Base-by-base conservation (phyloP, 352 stramenopile species). In the Globisporangium solare region DNA sequence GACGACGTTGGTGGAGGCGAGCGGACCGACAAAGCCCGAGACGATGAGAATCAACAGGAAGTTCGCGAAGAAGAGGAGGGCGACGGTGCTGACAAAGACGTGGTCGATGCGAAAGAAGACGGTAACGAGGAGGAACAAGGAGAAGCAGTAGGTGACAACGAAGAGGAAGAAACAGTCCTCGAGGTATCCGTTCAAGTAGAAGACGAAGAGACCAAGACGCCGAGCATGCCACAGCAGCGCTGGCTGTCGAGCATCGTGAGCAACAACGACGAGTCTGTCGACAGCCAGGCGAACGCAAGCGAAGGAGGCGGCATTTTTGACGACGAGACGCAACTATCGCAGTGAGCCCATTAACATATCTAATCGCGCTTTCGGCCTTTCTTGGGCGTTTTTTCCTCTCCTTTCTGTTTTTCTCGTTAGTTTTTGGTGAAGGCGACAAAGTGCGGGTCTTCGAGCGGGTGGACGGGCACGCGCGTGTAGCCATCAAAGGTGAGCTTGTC, bases 401-500 rank as follows among this genome's bases (percentile, higher is more conserved):
- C n/a, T n/a, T n/a, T n/a, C n/a, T n/a, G n/a, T 35, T 35, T 35
- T 35, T 6, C 2, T 35, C 27, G 27, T 10, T 35, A 63, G 41
- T 56, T 68, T 20, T 62, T 66, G 14, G 70, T 66, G 51, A 90
- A 90, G 0, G 83, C 79, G 4, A 71, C 73, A 18, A 87, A 90
- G 6, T 80, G 73, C 7, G 83, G 77, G 51, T 89, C 71, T 67
- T 93, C 76, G 2, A 89, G 66, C 2, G 68, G 61, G 43, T 92
- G 72, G 1, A 22, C 50, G 3, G 47, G 45, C 15, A 89, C 76
- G 35, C 81, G 75, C 11, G 67, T 63, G 55, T 74, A 94, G 41
- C 81, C 81, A 37, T 88, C 67, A 57, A 91, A 89, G 3, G 74
- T 68, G 21, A 55, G 55, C 31, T 83, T 88, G 56, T 90, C 80